Conservation (phyloP, 75 land plant genomes). For the Picea sitchensis region DNA sequence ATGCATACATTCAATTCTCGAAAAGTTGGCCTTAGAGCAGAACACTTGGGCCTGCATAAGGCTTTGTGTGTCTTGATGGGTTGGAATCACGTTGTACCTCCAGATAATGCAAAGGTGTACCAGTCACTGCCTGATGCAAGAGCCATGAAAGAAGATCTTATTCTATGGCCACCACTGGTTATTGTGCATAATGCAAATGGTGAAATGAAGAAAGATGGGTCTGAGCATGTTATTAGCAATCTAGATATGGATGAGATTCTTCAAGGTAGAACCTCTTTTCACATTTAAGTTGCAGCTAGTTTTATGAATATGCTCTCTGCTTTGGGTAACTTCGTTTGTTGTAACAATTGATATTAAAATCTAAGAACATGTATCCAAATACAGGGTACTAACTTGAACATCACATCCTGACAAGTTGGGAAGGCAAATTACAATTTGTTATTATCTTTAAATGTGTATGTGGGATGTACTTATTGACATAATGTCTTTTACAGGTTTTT, state of each 20-base stretch:
- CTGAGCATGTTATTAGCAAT: conserved; percentile 14
- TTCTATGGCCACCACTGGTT: conserved; percentile 58
- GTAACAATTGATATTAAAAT: not conserved
- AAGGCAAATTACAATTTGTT: not conserved
- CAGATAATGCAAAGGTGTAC: conserved; percentile 10
- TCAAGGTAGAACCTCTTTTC: conserved; percentile 24
- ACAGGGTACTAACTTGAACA: not conserved
- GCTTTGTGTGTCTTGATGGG: conserved; percentile 55
- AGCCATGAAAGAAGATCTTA: conserved; percentile 46
- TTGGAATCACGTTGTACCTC: conserved; percentile 26
- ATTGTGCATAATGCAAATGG: conserved; percentile 34
- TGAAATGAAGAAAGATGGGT: conserved; percentile 13
- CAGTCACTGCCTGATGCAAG: conserved; percentile 24
- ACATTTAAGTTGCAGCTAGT: not conserved
- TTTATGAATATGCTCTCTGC: not conserved
- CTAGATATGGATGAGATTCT: conserved; percentile 31
- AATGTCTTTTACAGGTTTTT: not conserved
- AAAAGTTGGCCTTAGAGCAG: conserved; percentile 24
- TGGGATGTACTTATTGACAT: not conserved
- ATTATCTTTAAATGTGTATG: not conserved
- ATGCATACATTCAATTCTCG: conserved; percentile 30
- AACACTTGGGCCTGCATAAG: conserved; percentile 54
- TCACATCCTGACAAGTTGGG: not conserved
- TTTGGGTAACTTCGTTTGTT: not conserved
- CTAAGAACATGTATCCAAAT: not conserved